Evolutionary conservation across 2,329 filamentous ascomycete genomes (phyloP), one percentile per base, ranked within the genome.

Genomic region (Neonectria neomacrospora): DNA sequence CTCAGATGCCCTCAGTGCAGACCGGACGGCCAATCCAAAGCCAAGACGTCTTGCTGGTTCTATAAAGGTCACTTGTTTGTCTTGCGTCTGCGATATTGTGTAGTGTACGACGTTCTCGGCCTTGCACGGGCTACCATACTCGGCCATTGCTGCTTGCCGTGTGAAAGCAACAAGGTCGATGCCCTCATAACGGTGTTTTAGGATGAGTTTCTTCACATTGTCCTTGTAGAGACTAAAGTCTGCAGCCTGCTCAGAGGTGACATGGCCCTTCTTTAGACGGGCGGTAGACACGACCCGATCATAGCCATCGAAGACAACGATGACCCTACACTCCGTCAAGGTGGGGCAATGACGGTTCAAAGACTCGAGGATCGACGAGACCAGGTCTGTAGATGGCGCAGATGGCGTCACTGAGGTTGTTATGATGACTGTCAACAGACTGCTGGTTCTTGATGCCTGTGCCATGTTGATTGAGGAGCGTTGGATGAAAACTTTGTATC

Each of bases 341-440:
- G 58, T 63, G 0, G 74, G 72, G 56, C 84, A 86, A 67, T 85
- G 74, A 0, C 50, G 48, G 16, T 74, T 74, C 65, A 86, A 85
- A 0, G 83, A 85, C 3, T 73, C 66, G 2, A 86, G 54, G 2
- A 86, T 80, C 0, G 80, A 71, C 0, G 78, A 79, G n/a, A 87
- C 66, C 0, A 87, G 80, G 16, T 86, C 84, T 0, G 83, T 83
- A 0, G 82, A 82, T 0, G 85, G 85, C 0, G 82, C 80, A 1
- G 85, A 87, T 0, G 85, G 85, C 0, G 85, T 87, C 0, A 85
- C 80, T 2, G 85, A 87, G 0, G 85, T 87, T 1, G 85, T 86
- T 66, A 87, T 80, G 51, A 87, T 80, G 18, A 78, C 69, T 1
- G 77, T 78, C 22, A 74, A 41, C 5, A 62, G 23, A 12, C 44